These are phyloP conservation scores for Elongisporangium prolatum DNA, from an alignment of 352 stramenopile species.

Conservation along the genomic window DNA sequence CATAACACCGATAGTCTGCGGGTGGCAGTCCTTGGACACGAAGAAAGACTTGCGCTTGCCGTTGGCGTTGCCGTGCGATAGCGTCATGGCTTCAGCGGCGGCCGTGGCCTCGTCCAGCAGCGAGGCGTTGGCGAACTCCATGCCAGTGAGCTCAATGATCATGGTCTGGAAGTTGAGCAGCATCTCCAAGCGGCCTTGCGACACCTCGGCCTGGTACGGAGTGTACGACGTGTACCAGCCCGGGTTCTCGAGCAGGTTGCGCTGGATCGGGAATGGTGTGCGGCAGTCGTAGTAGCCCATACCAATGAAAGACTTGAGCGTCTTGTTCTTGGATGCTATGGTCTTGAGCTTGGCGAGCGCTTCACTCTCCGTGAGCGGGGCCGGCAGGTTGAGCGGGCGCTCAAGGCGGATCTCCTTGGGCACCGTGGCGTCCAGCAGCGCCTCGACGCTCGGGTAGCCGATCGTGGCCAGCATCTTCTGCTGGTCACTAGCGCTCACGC, in stretches of 20 bases:
- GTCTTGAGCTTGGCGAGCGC: conserved; percentile 85
- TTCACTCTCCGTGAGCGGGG: conserved; percentile 90
- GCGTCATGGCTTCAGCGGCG: conserved; percentile 97
- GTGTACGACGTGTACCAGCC: conserved; percentile 99
- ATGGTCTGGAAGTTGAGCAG: conserved; percentile 99
- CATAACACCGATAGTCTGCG: conserved; percentile 92
- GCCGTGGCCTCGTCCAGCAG: conserved; percentile 99
- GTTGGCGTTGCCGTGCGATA: conserved; percentile 93
- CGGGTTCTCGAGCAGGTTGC: conserved; percentile 98
- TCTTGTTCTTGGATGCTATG: conserved; percentile 96
- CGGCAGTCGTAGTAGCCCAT: conserved; percentile 98
- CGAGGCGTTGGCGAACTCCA: conserved; percentile 96
- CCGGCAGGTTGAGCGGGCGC: conserved; percentile 52
- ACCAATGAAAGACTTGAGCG: conserved; percentile 96
- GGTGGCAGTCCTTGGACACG: conserved; percentile 89
- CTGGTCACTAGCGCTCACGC: conserved; percentile 85
- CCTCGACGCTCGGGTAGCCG: conserved; percentile 92
- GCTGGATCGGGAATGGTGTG: conserved; percentile 94
- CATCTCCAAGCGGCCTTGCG: conserved; percentile 98
- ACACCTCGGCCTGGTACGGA: conserved; percentile 99
- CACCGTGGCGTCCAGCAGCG: conserved; percentile 93
- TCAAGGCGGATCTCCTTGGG: conserved; percentile 89
- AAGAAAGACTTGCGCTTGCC: conserved; percentile 97
- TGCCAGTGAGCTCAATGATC: conserved; percentile 94
- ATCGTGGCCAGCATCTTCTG: conserved; percentile 91